phyloP scores from a whole-genome alignment of 306 rosid genomes.

The Comarum palustre region DNA sequence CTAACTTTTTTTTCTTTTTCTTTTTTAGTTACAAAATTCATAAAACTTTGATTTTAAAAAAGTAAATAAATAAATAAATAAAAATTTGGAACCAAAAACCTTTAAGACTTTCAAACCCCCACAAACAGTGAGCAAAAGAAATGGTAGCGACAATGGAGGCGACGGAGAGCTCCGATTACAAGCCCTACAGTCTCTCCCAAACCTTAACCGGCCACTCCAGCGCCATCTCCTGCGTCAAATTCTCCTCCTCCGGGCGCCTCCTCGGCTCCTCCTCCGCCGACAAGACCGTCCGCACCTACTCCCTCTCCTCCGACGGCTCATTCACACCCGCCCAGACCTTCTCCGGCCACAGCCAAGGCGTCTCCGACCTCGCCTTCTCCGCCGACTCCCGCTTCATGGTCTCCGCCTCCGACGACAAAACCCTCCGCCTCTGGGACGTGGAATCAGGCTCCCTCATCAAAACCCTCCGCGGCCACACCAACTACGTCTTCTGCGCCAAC shows the following conservation, averaged over 20 bases:
- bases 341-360: slow-evolving; percentile 80
- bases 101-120: not conserved
- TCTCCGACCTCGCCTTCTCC: slow-evolving; percentile 90
- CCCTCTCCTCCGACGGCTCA: slow-evolving; percentile 39
- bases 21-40: too few relatives aligned
- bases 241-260: slow-evolving; percentile 81
- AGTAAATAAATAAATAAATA: not conserved
- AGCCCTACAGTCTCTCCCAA: slow-evolving; percentile 57
- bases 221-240: slow-evolving; percentile 79
- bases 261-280: slow-evolving; percentile 94
- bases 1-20: too few relatives aligned
- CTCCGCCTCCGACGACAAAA: slow-evolving; percentile 96
- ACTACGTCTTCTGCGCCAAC: slow-evolving; percentile 81
- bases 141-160: not conserved
- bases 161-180: slow-evolving; percentile 35
- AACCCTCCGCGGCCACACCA: slow-evolving; percentile 87
- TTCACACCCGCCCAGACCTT: slow-evolving; percentile 53
- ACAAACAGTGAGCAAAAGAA: not conserved
- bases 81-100: not conserved
- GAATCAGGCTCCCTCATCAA: slow-evolving; percentile 63
- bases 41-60: too few relatives aligned
- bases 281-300: slow-evolving; percentile 79
- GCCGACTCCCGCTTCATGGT: slow-evolving; percentile 76
- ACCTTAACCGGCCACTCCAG: slow-evolving; percentile 69
- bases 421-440: slow-evolving; percentile 88